Percentiles rank a stretch among this genome's conserved stretches.
These are phyloP conservation scores for Rhodotorula sp. DNA, from an alignment of 1,284 basidiomycete genomes.

Conservation along the genomic window DNA sequence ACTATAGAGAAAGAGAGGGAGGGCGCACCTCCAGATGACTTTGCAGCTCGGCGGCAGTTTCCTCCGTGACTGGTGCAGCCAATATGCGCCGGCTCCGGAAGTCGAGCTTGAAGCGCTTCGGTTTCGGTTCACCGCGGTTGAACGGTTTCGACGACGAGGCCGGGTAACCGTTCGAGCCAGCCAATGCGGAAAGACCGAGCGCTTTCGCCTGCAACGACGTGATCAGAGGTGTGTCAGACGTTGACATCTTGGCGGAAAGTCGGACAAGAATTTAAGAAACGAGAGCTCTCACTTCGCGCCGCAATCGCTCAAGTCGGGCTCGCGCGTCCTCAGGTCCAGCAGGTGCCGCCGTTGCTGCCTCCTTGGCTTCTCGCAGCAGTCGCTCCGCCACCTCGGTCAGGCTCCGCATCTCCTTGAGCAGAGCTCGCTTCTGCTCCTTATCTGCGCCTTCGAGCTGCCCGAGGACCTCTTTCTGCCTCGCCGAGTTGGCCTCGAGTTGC, in stretches of 20 bases:
- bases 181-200: background rate
- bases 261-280: background rate
- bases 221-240: too few species aligned
- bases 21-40: slow-evolving; percentile 6
- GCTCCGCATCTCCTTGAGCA: slow-evolving; percentile 1
- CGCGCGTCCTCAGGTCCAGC: background rate
- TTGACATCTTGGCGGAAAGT: background rate
- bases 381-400: background rate
- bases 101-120: slow-evolving; percentile 4
- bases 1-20: too few species aligned
- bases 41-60: background rate
- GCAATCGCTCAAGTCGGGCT: background rate
- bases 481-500: slow-evolving; percentile 7
- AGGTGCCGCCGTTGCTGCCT: background rate
- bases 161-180: background rate
- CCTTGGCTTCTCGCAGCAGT: background rate
- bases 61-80: background rate
- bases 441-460: background rate
- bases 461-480: slow-evolving; percentile 15
- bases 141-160: background rate
- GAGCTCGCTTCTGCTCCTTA: background rate
- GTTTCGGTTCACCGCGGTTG: background rate
- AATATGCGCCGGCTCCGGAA: background rate
- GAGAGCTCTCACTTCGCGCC: background rate
- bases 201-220: background rate